Conservation (phyloP, 2,329 filamentous ascomycete genomes). For the Periglandula ipomoeae region DNA sequence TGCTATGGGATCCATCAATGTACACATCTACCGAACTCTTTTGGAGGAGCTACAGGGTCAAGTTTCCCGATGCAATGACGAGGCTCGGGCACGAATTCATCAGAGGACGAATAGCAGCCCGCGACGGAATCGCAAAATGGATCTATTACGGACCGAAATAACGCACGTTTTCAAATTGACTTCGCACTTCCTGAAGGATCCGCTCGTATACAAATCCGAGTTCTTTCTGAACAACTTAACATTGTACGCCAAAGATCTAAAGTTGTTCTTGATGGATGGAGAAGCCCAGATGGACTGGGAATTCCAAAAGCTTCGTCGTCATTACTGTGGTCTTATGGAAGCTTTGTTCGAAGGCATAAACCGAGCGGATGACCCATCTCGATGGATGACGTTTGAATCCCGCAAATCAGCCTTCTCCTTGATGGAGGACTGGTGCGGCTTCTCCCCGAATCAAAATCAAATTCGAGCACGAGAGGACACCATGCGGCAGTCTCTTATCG, state of each 20-base stretch:
- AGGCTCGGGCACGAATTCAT: slow-evolving; percentile 79
- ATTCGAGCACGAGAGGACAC: slow-evolving; percentile 75
- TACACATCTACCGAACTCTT: slow-evolving; percentile 83
- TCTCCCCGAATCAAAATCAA: slow-evolving; percentile 80
- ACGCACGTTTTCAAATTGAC: slow-evolving; percentile 95
- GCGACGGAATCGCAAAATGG: slow-evolving; percentile 72
- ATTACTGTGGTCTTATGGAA: slow-evolving; percentile 92
- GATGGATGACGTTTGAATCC: slow-evolving; percentile 97
- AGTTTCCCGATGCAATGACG: slow-evolving; percentile 77
- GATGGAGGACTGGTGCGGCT: slow-evolving; percentile 99
- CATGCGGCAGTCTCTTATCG: slow-evolving; percentile 76
- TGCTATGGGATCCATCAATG: slow-evolving; percentile 89
- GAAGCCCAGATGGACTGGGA: slow-evolving; percentile 93
- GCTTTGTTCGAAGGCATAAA: slow-evolving; percentile 89
- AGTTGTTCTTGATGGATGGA: slow-evolving; percentile 88
- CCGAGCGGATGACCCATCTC: slow-evolving; percentile 69
- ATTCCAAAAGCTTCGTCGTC: slow-evolving; percentile 81
- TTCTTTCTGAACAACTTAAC: slow-evolving; percentile 87
- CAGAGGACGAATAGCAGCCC: slow-evolving; percentile 78
- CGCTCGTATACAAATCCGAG: slow-evolving; percentile 74
- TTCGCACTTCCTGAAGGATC: slow-evolving; percentile 73
- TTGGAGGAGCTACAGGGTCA: slow-evolving; percentile 84
- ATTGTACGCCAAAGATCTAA: slow-evolving; percentile 82
- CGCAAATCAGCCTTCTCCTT: slow-evolving; percentile 89
- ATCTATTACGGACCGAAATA: slow-evolving; percentile 83